Evolutionary conservation across 495 filamentous ascomycete genomes (phyloP), one percentile per base, ranked within the genome.

Genomic region (Penicillium ochrochloron): DNA sequence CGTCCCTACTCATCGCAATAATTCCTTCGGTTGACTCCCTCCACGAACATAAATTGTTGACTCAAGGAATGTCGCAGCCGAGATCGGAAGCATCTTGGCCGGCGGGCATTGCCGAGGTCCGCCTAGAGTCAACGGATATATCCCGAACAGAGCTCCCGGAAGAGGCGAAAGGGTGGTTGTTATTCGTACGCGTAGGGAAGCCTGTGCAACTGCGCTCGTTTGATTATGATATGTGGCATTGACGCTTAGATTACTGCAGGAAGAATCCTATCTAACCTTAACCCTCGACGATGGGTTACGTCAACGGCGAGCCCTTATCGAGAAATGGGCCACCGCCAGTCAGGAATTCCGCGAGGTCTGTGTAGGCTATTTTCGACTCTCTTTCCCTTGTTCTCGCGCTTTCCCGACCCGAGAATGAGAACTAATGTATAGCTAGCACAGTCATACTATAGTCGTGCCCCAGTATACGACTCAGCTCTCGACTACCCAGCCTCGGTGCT

Each of bases 311-410:
- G 37, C 59, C 60, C 54, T 66, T 33, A 46, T 66, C 27, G 64
- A 66, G 59, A 61, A 55, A 62, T 66, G 60, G 64, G 64, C 64
- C 50, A 62, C 64, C 11, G 59, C 59, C 52, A 59, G 53, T 34
- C 59, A 66, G 42, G 64, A 66, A 37, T 66, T 66, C 64, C 64
- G 64, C 50, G 64, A 66, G 59, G 64, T 66, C 31, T 34, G 62
- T 64, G 55, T 34, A 54, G 34, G 46, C 41, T 19, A 44, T 44
- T n/a, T n/a, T 44, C 7, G 41, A 19, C 41, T n/a, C 17, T 44
- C 17, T 44, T 44, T 19, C 41, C 17, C 41, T 17, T 44, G 41
- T 44, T 44, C 14, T 44, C 41, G 41, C 41, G 17, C 17, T 44
- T 19, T 17, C 41, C 17, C 41, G 41, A 19, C 41, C 17, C 17